These are phyloP conservation scores for Picea engelmannii DNA, from an alignment of 83 land plant species.

Conservation along the genomic window DNA sequence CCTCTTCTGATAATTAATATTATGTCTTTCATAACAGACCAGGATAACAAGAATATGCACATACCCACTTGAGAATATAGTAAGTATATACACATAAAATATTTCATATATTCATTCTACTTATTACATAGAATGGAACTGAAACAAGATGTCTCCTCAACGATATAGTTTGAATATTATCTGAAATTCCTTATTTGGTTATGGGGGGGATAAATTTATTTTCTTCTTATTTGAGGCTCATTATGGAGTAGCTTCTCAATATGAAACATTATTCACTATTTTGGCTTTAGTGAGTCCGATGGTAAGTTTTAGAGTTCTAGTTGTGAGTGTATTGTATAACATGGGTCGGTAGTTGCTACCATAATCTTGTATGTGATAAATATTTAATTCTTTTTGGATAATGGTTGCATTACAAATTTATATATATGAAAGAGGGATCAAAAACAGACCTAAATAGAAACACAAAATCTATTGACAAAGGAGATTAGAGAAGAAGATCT, in stretches of 20 bases:
- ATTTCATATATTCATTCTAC: not conserved
- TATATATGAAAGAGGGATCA: slow-evolving; percentile 15
- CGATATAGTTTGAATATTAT: not conserved
- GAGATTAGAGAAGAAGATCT: too few relatives aligned
- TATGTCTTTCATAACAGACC: too few relatives aligned
- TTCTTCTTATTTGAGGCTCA: slow-evolving; percentile 2
- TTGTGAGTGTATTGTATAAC: not conserved
- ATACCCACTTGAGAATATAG: too few relatives aligned
- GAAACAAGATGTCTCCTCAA: not conserved
- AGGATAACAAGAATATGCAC: too few relatives aligned
- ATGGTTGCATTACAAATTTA: slow-evolving; percentile 43
- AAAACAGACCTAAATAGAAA: too few relatives aligned
- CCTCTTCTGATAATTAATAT: too few relatives aligned
- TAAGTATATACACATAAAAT: not conserved
- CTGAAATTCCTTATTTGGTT: not conserved
- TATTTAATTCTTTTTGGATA: not conserved
- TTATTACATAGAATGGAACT: not conserved
- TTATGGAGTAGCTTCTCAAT: not conserved
- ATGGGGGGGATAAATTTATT: not conserved
- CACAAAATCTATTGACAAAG: too few relatives aligned
- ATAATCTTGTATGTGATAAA: not conserved
- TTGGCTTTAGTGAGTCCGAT: slow-evolving; percentile 7
- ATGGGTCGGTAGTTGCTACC: not conserved
- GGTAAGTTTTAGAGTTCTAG: not conserved
- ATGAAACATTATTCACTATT: slow-evolving; percentile 10